Base-by-base conservation (phyloP, 768 basidiomycete species). In the Leccinum pellstonianum region DNA sequence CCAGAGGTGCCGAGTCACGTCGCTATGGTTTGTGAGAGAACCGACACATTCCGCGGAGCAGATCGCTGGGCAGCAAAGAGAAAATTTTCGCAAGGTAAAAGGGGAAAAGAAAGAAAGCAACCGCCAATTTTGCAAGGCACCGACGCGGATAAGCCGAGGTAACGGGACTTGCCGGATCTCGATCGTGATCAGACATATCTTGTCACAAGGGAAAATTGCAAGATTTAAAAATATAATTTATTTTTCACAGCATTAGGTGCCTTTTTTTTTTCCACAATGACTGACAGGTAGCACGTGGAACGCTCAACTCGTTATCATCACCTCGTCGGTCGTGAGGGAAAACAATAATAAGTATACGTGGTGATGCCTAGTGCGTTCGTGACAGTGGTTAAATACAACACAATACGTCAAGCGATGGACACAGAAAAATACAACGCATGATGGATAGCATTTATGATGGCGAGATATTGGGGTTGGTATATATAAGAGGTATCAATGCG, bases 391-490 rank as follows among this genome's bases (percentile, higher is more conserved):
- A 64, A 63, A 57, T 56, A 68, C 41, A 55, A 43, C 58, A 57
- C 57, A 56, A 65, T 54, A 48, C 52, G 52, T 65, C 58, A 59
- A 62, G 59, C 19, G 55, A 55, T 52, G 55, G 33, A 25, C 25
- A 55, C 41, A 52, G 37, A 48, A 57, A 33, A 70, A 66, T 70
- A 69, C 69, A 68, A 57, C 54, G 59, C 58, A 52, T 70, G 61
- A 52, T 52, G 60, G 58, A 64, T 55, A 67, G 60, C 62, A 68
- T 52, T 67, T 59, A 67, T 55, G 55, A 64, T 61, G 56, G 56
- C 63, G 59, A 57, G 35, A 43, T 46, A 49, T 59, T 53, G 65
- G 37, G 37, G 25, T 58, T 64, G 60, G 60, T 67, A 70, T 69
- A 64, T 64, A 49, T 50, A 56, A 63, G 59, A 65, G 56, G 55